Evolutionary conservation across 208 protist species (phyloP), one percentile per base, ranked within the genome.

Genomic region (Herpetomonas tarakana): DNA sequence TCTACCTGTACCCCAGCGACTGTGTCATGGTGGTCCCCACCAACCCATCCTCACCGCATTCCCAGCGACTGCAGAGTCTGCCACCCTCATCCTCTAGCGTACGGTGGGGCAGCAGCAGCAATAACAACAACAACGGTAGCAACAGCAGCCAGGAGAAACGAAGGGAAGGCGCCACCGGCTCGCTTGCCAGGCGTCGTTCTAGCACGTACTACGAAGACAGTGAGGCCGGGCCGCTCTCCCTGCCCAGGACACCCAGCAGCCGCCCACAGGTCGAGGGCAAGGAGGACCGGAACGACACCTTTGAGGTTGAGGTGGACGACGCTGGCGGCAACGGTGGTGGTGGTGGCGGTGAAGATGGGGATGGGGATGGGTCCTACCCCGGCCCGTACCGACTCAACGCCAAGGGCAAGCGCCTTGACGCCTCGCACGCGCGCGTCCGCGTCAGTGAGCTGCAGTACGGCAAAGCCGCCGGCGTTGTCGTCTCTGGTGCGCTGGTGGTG

Each of bases 361-460:
- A n/a, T n/a, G n/a, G n/a, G n/a, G n/a, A n/a, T n/a, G n/a, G n/a
- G n/a, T 41, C 35, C 35, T 6, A 18, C 9, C 35, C 35, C 11
- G 58, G 58, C 18, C 29, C 61, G 12, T 70, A 71, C 55, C 35
- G 46, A 19, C 56, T 68, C 3, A 81, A 71, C 51, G 57, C 45
- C 19, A 57, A 68, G 41, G 74, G 68, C 24, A 24, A 56, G 28
- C 26, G 27, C 3, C 50, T 63, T 29, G 65, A 76, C 29, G 57
- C 68, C 50, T 29, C 53, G 11, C 39, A 47, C 52, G 61, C 69
- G 12, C 52, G 59, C 19, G 58, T 70, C 41, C 12, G 49, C 19
- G 74, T 56, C 19, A 52, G 50, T 24, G 52, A 62, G 19, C 60
- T 81, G 50, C 68, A 67, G 47, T 81, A 76, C 55, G 74, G 74